These are phyloP conservation scores for Sphaerobolus stellatus DNA, from an alignment of 1,284 basidiomycete species.

Conservation along the genomic window DNA sequence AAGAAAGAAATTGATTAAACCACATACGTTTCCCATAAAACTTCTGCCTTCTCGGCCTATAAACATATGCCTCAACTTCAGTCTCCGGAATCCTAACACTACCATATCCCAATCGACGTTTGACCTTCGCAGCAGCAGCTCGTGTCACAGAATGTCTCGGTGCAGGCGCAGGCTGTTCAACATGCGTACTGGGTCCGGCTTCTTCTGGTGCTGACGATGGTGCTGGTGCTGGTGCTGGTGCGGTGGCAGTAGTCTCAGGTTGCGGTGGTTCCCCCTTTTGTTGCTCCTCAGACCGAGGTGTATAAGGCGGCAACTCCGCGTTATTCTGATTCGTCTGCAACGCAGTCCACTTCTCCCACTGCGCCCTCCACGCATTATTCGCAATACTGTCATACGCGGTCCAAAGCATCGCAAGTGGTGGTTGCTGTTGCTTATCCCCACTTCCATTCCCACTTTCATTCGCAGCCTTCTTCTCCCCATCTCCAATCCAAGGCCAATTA, in stretches of 20 bases:
- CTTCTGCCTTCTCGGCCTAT: slow-evolving; percentile 48
- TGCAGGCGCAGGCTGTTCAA: slow-evolving; percentile 17
- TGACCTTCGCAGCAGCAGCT: slow-evolving; percentile 16
- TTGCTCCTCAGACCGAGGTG: slow-evolving; percentile 47
- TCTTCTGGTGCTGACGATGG: slow-evolving; percentile 16
- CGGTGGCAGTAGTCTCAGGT: slow-evolving; percentile 2
- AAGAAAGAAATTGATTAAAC: background rate
- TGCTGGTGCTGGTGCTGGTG: slow-evolving; percentile 5
- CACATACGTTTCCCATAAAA: slow-evolving; percentile 67
- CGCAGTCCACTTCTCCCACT: slow-evolving; percentile 74
- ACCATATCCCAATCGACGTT: slow-evolving; percentile 48
- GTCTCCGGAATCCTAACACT: slow-evolving; percentile 52
- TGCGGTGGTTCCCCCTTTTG: slow-evolving; percentile 14
- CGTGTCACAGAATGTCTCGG: slow-evolving; percentile 21
- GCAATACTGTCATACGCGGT: slow-evolving; percentile 28
- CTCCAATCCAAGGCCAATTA: slow-evolving; percentile 8
- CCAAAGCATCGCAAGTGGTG: slow-evolving; percentile 43
- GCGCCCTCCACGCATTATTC: slow-evolving; percentile 55
- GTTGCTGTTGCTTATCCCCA: slow-evolving; percentile 35
- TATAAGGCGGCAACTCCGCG: slow-evolving; percentile 59
- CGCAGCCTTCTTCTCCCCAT: slow-evolving; percentile 43
- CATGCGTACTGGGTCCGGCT: slow-evolving; percentile 11
- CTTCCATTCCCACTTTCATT: slow-evolving; percentile 31
- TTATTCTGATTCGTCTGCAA: slow-evolving; percentile 48
- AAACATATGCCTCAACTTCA: slow-evolving; percentile 66